These are phyloP conservation scores for Cephalotrichum gorgonifer DNA, from an alignment of 2,329 filamentous ascomycete genomes.

Conservation along the genomic window DNA sequence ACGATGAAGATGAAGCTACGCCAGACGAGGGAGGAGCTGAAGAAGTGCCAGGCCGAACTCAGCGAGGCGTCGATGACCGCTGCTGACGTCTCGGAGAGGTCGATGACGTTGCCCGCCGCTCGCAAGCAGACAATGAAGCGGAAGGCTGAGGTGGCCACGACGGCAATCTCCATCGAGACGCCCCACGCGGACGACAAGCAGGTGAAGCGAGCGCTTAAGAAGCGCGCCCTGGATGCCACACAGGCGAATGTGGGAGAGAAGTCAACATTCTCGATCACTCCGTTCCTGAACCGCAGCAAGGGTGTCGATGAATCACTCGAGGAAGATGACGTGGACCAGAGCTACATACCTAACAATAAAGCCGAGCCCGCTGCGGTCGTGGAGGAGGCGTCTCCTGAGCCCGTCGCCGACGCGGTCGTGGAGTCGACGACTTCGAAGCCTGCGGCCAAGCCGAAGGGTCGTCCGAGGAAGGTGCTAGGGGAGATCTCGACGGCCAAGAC, in stretches of 20 bases:
- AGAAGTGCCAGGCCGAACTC: constrained; percentile 29
- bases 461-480: constrained; percentile 6
- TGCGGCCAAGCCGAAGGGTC: constrained; percentile 3
- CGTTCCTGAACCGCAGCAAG: constrained; percentile 73
- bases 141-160: constrained; percentile 30
- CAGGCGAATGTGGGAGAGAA: constrained; percentile 61
- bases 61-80: constrained; percentile 16
- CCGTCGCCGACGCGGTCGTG: neutral
- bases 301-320: constrained; percentile 21
- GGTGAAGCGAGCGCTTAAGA: constrained; percentile 38
- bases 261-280: constrained; percentile 87
- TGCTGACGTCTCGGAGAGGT: constrained; percentile 11
- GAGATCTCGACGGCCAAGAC: constrained; percentile 4
- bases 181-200: constrained; percentile 30
- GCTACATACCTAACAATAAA: neutral
- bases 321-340: neutral
- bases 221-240: constrained; percentile 44
- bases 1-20: constrained; percentile 65
- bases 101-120: constrained; percentile 18
- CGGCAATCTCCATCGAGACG: constrained; percentile 35
- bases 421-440: constrained; percentile 4
- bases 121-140: constrained; percentile 32
- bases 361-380: constrained; percentile 1
- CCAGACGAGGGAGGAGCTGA: constrained; percentile 34
- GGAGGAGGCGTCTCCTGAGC: neutral